Conservation (phyloP, 208 protist genomes). For the Trypanosoma avium region DNA sequence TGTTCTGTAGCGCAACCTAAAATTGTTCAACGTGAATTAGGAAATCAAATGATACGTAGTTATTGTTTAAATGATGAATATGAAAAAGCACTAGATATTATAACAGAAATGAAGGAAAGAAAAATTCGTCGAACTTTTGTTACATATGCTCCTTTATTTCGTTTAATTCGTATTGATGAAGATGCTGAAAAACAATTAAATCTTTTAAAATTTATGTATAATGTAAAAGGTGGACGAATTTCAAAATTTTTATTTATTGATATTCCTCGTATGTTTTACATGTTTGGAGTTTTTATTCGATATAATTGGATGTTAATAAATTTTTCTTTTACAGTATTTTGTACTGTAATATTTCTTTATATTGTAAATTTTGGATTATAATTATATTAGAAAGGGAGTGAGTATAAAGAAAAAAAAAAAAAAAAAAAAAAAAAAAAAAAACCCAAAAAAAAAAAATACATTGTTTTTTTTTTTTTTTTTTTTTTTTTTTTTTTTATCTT, state of each 20-base stretch:
- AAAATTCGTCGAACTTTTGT: conserved; percentile 87
- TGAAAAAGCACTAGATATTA: conserved; percentile 72
- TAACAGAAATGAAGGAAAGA: conserved; percentile 77
- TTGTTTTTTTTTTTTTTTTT: no score
- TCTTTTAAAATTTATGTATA: conserved; percentile 77
- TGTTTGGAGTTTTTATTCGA: conserved; percentile 83
- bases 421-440: no score
- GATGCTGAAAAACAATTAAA: conserved; percentile 67
- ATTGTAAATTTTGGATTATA: conserved; percentile 29
- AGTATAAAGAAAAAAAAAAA: no score
- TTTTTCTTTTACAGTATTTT: conserved; percentile 48
- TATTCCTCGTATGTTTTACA: conserved; percentile 80
- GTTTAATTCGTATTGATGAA: conserved; percentile 59
- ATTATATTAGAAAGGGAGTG: no score
- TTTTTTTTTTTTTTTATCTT: no score
- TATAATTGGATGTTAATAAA: conserved; percentile 89
- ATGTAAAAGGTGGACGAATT: conserved; percentile 69
- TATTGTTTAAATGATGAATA: conserved; percentile 80
- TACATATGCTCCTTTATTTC: conserved; percentile 90
- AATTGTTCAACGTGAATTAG: conserved; percentile 87
- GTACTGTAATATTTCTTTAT: conserved; percentile 30
- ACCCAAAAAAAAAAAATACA: no score
- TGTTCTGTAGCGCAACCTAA: conserved; percentile 81
- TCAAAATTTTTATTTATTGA: conserved; percentile 88
- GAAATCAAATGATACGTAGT: conserved; percentile 86